Conservation (phyloP, 2,329 filamentous ascomycete species). For the Hypoxylon sp. region DNA sequence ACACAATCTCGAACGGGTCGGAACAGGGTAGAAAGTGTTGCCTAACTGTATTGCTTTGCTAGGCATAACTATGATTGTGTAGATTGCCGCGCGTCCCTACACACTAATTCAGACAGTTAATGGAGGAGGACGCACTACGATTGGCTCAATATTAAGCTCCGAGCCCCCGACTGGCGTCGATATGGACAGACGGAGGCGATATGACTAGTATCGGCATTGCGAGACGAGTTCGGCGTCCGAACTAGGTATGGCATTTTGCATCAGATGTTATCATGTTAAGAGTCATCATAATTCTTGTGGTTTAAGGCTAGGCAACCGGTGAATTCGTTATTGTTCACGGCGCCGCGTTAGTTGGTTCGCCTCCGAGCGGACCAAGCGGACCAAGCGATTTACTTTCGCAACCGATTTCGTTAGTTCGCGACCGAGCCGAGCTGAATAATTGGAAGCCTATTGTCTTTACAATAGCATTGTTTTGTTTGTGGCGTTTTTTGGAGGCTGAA, state of each 20-base stretch:
- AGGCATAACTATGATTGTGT: slow-evolving; percentile 23
- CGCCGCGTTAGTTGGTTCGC: slow-evolving; percentile 38
- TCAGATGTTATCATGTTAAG: slow-evolving; percentile 26
- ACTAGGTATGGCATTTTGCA: slow-evolving; percentile 1
- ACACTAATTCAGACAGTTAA: slow-evolving; percentile 24
- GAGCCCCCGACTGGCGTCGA: slow-evolving; percentile 22
- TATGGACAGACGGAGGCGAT: slow-evolving; percentile 29
- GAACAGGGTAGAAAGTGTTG: slow-evolving; percentile 40
- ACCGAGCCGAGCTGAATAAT: slow-evolving; percentile 23
- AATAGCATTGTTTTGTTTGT: slow-evolving; percentile 2
- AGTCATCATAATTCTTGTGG: slow-evolving; percentile 16
- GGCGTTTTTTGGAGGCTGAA: not conserved
- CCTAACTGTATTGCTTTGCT: slow-evolving; percentile 21
- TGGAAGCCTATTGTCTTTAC: not conserved
- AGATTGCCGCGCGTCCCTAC: slow-evolving; percentile 40
- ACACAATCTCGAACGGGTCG: slow-evolving; percentile 39
- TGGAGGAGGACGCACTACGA: slow-evolving; percentile 15
- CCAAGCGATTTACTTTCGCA: slow-evolving; percentile 16
- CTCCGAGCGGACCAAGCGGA: slow-evolving; percentile 19
- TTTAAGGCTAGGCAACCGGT: slow-evolving; percentile 26
- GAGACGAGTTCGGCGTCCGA: slow-evolving; percentile 26
- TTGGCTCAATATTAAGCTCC: slow-evolving; percentile 26
- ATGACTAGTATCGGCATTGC: slow-evolving; percentile 15
- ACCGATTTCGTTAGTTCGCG: slow-evolving; percentile 26
- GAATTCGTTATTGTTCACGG: slow-evolving; percentile 15